Base-by-base conservation (phyloP, 2,329 filamentous ascomycete species). In the Fusarium metavorans region DNA sequence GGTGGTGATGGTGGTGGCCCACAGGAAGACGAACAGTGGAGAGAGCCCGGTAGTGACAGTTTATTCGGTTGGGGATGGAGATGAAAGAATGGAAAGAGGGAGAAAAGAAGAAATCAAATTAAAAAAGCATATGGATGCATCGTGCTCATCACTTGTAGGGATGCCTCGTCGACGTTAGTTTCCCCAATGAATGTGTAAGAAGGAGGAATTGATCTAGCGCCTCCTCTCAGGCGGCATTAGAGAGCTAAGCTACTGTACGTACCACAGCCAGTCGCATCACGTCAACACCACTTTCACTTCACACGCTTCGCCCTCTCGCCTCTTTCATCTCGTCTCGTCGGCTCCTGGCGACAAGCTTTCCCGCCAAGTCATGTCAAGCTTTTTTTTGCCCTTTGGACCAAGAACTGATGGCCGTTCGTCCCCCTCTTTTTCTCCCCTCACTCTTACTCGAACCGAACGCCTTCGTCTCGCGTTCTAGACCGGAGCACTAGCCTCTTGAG, bases 261-360 rank as follows among this genome's bases (percentile, higher is more conserved):
- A 30, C 27, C 48, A 6, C 48, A n/a, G 11, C 48, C 48, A 52
- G 48, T 52, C 16, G 48, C 48, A 45, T 45, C 41, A 45, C 41
- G 41, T 45, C 41, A 45, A 45, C 41, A 25, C 20, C 39, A 41
- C 18, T n/a, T n/a, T 41, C 16, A 20, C 20, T 20, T 20, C 39
- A n/a, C 39, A n/a, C 25, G 8, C 45, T 20, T 30, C 48, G 9
- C 13, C 20, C 20, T 45, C 41, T 30, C 45, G 14, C 25, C 16
- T 50, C 45, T 30, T 16, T 50, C 25, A n/a, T 50, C 48, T 52
- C 48, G 18, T 52, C 48, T 52, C 3, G 9, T 30, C 25, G 25
- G 25, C 48, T 52, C 13, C 48, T 52, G 63, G 64, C 66, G 41
- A 70, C 50, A 75, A 78, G 62, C 72, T 78, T 76, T 78, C 64